Evolutionary conservation across 2,329 filamentous ascomycete species (phyloP).

Genomic region (Microcyclosporella mali): DNA sequence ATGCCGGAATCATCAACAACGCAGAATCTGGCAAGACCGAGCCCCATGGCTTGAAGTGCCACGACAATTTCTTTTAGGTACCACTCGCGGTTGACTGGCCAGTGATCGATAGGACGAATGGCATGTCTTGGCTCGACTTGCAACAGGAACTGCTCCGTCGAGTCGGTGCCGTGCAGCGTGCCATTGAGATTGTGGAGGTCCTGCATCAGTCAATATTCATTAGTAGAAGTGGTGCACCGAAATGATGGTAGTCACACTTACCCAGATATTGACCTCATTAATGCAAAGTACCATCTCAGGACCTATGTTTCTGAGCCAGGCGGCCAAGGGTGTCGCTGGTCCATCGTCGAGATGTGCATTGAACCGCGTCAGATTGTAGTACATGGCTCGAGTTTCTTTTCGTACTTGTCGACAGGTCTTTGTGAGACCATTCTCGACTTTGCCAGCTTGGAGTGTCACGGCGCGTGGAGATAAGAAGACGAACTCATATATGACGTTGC

Average conservation of each 20-base stretch:
- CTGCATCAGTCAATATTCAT: conserved; percentile 1
- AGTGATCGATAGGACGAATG: conserved; percentile 14
- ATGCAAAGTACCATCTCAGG: conserved; percentile 12
- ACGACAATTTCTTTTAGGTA: conserved; percentile 18
- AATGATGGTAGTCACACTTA: background rate
- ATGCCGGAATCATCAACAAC: background rate
- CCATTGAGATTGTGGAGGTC: conserved; percentile 24
- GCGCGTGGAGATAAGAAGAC: conserved; percentile 19
- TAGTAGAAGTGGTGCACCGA: background rate
- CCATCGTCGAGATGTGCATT: conserved; percentile 27
- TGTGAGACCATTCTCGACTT: conserved; percentile 17
- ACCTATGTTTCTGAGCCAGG: conserved; percentile 17
- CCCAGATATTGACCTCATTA: conserved; percentile 21
- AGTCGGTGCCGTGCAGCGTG: conserved; percentile 17
- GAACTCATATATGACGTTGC: conserved; percentile 20
- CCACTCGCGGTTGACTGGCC: conserved; percentile 14
- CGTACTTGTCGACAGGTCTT: conserved; percentile 20
- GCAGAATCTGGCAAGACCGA: conserved; percentile 12
- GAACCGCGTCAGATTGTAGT: conserved; percentile 17
- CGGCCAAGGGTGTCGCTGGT: conserved; percentile 17
- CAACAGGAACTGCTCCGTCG: conserved; percentile 5
- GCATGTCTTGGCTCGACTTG: conserved; percentile 2
- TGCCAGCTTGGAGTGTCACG: conserved; percentile 10
- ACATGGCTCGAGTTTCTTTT: conserved; percentile 19
- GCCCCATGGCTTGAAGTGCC: conserved; percentile 13